Percentiles rank a stretch among this genome's conserved stretches.
These are phyloP conservation scores for Aphanomyces invadans DNA, from an alignment of 352 stramenopile genomes.

Conservation along the genomic window DNA sequence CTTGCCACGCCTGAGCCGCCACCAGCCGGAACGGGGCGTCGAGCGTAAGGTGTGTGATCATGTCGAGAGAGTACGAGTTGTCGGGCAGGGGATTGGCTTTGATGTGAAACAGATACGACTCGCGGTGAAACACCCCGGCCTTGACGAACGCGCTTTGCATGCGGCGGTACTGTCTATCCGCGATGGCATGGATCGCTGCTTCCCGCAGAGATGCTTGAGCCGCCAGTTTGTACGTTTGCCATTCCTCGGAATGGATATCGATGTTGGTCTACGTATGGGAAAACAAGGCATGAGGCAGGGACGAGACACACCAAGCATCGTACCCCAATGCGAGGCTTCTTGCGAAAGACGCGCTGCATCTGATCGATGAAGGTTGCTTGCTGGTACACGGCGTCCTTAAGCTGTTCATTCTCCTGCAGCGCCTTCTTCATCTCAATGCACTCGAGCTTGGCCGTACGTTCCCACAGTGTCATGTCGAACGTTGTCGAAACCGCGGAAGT, in stretches of 20 bases:
- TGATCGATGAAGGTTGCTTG: conserved; percentile 3
- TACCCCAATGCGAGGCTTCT: conserved; percentile 11
- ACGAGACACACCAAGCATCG: not conserved
- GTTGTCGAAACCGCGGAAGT: not conserved
- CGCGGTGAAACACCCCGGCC: not conserved
- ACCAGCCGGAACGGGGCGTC: conserved; percentile 1
- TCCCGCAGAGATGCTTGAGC: conserved; percentile 7
- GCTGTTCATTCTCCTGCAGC: conserved; percentile 4
- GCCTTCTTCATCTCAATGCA: not conserved
- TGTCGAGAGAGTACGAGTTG: not conserved
- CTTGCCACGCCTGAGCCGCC: not conserved
- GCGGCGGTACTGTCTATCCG: conserved; percentile 8
- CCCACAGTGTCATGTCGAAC: not conserved
- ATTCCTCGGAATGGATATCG: not conserved
- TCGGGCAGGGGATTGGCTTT: not conserved
- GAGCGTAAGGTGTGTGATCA: not conserved
- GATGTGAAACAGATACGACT: not conserved
- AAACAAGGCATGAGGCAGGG: too few relatives aligned
- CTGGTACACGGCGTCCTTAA: not conserved
- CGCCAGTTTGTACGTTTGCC: conserved; percentile 4
- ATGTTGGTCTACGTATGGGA: not conserved
- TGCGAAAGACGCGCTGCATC: conserved; percentile 5
- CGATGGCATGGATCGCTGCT: conserved; percentile 14
- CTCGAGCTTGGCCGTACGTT: not conserved
- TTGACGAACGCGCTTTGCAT: conserved; percentile 5